Percentiles rank a stretch among this genome's conserved stretches.
Evolutionary conservation across 805 yeast species (phyloP).

Genomic region (Suhomyces kilbournensis): DNA sequence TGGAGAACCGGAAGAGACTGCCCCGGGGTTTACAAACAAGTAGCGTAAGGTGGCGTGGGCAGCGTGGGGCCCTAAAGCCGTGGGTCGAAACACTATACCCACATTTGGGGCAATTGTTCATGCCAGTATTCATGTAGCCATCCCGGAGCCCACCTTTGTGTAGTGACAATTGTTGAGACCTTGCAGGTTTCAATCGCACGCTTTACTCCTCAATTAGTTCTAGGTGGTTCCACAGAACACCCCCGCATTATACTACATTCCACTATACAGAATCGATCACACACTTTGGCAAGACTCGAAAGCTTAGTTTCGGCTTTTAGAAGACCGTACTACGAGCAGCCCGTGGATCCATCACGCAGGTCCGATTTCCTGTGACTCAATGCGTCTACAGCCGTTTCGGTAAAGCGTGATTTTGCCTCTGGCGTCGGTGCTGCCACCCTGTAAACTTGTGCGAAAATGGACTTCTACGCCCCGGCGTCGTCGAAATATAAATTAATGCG

Average conservation of each 20-base stretch:
- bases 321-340: neutral
- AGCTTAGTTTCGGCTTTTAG: neutral
- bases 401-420: neutral
- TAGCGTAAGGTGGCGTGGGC: neutral
- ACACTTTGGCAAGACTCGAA: neutral
- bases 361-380: neutral
- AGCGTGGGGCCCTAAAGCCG: neutral
- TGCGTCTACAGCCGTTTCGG: neutral
- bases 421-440: neutral
- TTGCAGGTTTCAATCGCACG: neutral
- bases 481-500: conserved; percentile 3
- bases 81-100: neutral
- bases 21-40: neutral
- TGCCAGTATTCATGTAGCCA: neutral
- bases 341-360: neutral
- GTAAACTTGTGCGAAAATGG: conserved; percentile 2
- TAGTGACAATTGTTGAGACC: neutral
- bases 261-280: neutral
- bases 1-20: neutral
- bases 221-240: neutral
- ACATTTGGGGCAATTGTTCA: neutral
- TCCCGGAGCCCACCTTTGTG: neutral
- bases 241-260: neutral
- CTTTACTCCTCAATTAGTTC: neutral
- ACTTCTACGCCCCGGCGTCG: conserved; percentile 7